Base-by-base conservation (phyloP, 805 yeast species). In the Wickerhamomyces queroliae region DNA sequence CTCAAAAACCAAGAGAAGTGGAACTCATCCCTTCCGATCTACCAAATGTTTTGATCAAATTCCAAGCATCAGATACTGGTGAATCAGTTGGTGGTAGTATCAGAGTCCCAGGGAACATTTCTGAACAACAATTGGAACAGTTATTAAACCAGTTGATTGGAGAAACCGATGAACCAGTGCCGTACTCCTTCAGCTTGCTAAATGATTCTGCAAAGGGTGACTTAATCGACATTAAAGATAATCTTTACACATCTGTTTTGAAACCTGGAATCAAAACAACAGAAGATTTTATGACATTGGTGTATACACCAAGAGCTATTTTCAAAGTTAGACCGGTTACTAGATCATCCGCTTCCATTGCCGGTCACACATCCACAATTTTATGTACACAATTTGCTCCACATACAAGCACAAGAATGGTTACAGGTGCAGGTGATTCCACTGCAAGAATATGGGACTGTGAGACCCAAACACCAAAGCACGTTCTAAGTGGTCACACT, bases 391-490 rank as follows among this genome's bases (percentile, higher is more conserved):
- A 85, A 46, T 93, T 93, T 71, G 95, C 99, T 2, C 99, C 99
- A 23, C 73, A 84, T 53, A 81, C 90, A 15, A 77, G 91, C 15
- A 72, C 90, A 2, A 70, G 86, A 49, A 79, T 90, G 83, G 93
- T 86, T 30, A 84, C 97, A 0, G 99, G 99, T 27, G 87, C 96
- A 6, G 99, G 99, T 33, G 99, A 93, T 62, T 77, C 83, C 27
- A 90, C 98, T 8, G 97, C 98, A 2, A 72, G 98, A 57, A 76
- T 91, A 35, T 93, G 99, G 99, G 97, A 90, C 63, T 85, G 96
- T 61, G 82, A 88, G 52, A 90, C 98, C 0, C 93, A 87, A 49
- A 93, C 99, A 0, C 96, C 96, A 8, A 67, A 81, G 55, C 74
- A 78, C 45, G 86, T 95, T 0, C 65, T 93, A 38, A 55, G 69